Percentiles rank a stretch among this genome's conserved stretches.
phyloP scores from a whole-genome alignment of 2,329 filamentous ascomycete species.

The Cladophialophora chaetospira region DNA sequence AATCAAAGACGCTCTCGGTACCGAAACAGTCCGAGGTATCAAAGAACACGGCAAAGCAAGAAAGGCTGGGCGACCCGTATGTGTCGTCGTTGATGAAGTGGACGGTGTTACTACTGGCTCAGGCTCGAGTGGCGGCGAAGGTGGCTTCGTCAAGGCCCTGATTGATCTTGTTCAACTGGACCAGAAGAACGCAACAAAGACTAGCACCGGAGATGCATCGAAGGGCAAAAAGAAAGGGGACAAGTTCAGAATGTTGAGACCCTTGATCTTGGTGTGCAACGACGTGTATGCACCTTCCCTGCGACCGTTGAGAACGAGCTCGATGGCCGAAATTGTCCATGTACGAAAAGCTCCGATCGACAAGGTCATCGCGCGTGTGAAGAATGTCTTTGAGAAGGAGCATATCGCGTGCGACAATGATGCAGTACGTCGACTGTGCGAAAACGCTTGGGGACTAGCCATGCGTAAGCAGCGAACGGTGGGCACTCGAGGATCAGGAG shows the following conservation, averaged over 20 bases:
- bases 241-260: slow-evolving; percentile 81
- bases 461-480: slow-evolving; percentile 56
- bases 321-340: slow-evolving; percentile 84
- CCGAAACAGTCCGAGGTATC: slow-evolving; percentile 81
- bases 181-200: slow-evolving; percentile 69
- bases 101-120: slow-evolving; percentile 88
- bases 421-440: slow-evolving; percentile 73
- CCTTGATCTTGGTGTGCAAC: slow-evolving; percentile 93
- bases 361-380: slow-evolving; percentile 78
- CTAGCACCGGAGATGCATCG: slow-evolving; percentile 9
- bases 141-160: slow-evolving; percentile 91
- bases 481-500: slow-evolving; percentile 47
- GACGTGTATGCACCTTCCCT: slow-evolving; percentile 93
- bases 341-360: slow-evolving; percentile 87
- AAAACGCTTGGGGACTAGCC: slow-evolving; percentile 66
- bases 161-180: slow-evolving; percentile 87
- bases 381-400: slow-evolving; percentile 83
- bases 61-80: slow-evolving; percentile 82
- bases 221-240: slow-evolving; percentile 69
- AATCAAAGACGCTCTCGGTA: slow-evolving; percentile 88
- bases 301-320: slow-evolving; percentile 80
- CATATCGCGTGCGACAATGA: slow-evolving; percentile 86
- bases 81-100: slow-evolving; percentile 93
- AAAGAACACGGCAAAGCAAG: slow-evolving; percentile 54
- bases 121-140: slow-evolving; percentile 73